Base-by-base conservation (phyloP, 2,329 filamentous ascomycete genomes). In the Corynespora cassiicola region DNA sequence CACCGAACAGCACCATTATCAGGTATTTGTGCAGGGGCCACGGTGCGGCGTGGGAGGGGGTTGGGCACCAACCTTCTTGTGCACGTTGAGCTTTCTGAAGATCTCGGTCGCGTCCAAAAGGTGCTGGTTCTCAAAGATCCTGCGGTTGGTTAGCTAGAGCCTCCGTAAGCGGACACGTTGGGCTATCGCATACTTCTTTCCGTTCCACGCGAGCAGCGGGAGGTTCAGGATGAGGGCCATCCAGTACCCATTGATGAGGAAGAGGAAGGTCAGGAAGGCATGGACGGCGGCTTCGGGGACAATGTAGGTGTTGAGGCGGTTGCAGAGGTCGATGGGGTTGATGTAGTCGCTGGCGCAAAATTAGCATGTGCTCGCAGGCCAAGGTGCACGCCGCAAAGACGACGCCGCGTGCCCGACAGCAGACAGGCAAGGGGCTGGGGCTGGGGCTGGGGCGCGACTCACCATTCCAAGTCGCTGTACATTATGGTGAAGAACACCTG, bases 401-500 rank as follows among this genome's bases (percentile, higher is more conserved):
- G 9, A 6, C 11, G 14, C 12, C n/a, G 7, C 11, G 15, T 25
- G 18, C 3, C 8, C n/a, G 24, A 2, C 14, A 9, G 14, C 26
- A 29, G 14, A 29, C 26, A 15, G 8, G n/a, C 7, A 7, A 24
- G 22, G 22, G n/a, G 22, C 8, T 24, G 22, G 22, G 22, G 7
- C 8, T 24, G 22, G n/a, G 22, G 10, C 16, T 23, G n/a, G n/a
- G 14, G 22, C 21, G 18, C n/a, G 22, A 79, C 88, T 66, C 78
- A 95, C 91, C 94, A 99, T 87, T 99, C 94, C 65, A 99, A 76
- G 81, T 99, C 94, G 74, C 90, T 96, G 78, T 97, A 99, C 95
- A 99, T 99, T 69, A 99, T 99, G 42, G 94, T 99, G 79, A 99
- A 99, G 82, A 99, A 99, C 63, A 99, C 94, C 78, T 99, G 95